phyloP scores from a whole-genome alignment of 257 asterid species.

The Salvia hispanica region DNA sequence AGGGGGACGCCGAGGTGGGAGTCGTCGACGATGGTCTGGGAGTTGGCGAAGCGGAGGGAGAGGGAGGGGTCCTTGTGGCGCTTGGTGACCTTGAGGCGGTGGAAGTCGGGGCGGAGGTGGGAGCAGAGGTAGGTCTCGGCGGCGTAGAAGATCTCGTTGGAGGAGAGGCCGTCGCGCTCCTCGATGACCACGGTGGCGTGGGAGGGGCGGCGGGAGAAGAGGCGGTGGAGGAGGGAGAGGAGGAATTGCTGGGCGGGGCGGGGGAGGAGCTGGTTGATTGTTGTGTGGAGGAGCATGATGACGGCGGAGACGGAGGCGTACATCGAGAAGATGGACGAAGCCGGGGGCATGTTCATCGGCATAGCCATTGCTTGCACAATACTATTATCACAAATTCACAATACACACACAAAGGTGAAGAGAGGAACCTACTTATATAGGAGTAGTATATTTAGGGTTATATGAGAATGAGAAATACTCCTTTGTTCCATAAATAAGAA shows the following conservation, averaged over 20 bases:
- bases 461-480: too few species aligned
- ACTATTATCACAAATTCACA: too few species aligned
- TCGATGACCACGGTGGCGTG: conserved; percentile 49
- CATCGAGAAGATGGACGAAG: conserved; percentile 55
- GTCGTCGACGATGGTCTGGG: conserved; percentile 47
- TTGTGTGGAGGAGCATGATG: conserved; percentile 53
- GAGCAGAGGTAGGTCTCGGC: conserved; percentile 63
- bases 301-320: conserved; percentile 66
- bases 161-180: conserved; percentile 59
- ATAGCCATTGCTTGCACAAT: conserved; percentile 28
- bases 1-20: conserved; percentile 42
- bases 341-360: conserved; percentile 48
- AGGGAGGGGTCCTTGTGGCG: too few species aligned
- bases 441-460: too few species aligned
- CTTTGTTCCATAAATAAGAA: too few species aligned
- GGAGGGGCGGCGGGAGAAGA: conserved; percentile 39
- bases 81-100: too few species aligned
- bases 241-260: conserved; percentile 45
- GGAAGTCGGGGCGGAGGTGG: conserved; percentile 46
- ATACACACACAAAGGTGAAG: too few species aligned
- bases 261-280: conserved; percentile 65
- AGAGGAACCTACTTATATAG: too few species aligned
- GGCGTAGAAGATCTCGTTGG: conserved; percentile 54
- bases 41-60: conserved; percentile 51
- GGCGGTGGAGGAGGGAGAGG: conserved; percentile 34